Conservation (phyloP, 257 asterid species). For the Craterostigma plantagineum region DNA sequence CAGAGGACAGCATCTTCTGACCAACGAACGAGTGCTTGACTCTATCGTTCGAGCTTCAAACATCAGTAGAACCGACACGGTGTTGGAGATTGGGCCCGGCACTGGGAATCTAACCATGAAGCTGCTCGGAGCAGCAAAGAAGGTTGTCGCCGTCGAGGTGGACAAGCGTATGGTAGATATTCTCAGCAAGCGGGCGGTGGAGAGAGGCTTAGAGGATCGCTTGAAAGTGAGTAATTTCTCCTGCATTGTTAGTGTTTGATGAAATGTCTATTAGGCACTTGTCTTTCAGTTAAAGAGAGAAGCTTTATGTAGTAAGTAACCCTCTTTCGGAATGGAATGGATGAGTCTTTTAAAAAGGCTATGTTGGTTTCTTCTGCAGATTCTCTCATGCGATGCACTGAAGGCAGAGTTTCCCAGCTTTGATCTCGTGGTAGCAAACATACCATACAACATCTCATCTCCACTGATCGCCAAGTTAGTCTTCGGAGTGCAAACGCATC, state of each 20-base stretch:
- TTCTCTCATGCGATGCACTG: slow-evolving; percentile 57
- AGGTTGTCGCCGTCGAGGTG: slow-evolving; percentile 60
- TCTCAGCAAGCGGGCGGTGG: slow-evolving; percentile 44
- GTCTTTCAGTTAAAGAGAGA: neutral
- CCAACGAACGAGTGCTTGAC: slow-evolving; percentile 51
- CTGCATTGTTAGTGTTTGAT: slow-evolving; percentile 20
- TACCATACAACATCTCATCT: slow-evolving; percentile 78
- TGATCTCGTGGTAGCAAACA: slow-evolving; percentile 87
- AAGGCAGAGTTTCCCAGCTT: slow-evolving; percentile 53
- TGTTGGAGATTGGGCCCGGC: slow-evolving; percentile 91
- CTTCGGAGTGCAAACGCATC: slow-evolving; percentile 26
- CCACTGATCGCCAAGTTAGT: slow-evolving; percentile 65
- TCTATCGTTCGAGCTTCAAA: slow-evolving; percentile 48
- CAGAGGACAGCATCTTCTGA: slow-evolving; percentile 87
- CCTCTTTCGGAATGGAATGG: no score
- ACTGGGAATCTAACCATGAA: slow-evolving; percentile 85
- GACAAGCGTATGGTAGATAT: slow-evolving; percentile 78
- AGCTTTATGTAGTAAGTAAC: neutral
- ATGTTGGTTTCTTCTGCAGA: slow-evolving; percentile 23
- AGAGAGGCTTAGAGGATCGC: slow-evolving; percentile 28
- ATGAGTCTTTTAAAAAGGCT: no score
- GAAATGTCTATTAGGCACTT: slow-evolving; percentile 14
- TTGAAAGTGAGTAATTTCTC: slow-evolving; percentile 33
- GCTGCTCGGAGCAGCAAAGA: slow-evolving; percentile 62
- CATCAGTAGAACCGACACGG: slow-evolving; percentile 53